phyloP scores from a whole-genome alignment of 441 rosid species.

The Aleurites moluccanus region DNA sequence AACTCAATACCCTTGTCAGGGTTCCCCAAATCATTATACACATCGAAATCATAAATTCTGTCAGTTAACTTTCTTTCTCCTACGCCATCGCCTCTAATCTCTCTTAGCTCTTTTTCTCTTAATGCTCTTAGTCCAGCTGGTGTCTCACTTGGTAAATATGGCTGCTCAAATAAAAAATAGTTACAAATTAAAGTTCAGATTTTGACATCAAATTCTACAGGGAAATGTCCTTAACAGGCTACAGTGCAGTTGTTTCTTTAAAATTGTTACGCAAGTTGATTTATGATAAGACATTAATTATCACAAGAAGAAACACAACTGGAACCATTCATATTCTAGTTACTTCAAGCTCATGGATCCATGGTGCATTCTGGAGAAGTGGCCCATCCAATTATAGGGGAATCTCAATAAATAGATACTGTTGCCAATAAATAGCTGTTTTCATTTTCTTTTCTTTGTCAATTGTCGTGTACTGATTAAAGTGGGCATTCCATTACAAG shows the following conservation, averaged over 20 bases:
- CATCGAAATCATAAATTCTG: slow-evolving; percentile 72
- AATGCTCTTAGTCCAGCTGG: slow-evolving; percentile 63
- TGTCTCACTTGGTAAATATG: slow-evolving; percentile 81
- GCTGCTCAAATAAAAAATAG: slow-evolving; percentile 45
- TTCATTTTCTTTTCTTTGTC: not conserved
- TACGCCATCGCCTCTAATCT: slow-evolving; percentile 64
- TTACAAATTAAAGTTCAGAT: slow-evolving; percentile 6
- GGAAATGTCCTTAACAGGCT: too few relatives aligned
- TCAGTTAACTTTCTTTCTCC: slow-evolving; percentile 80
- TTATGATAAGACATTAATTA: not conserved
- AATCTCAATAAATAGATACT: slow-evolving; percentile 15
- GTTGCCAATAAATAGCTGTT: not conserved
- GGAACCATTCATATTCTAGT: slow-evolving; percentile 13
- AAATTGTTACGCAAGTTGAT: not conserved
- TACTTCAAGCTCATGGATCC: slow-evolving; percentile 13
- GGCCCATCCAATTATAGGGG: slow-evolving; percentile 11
- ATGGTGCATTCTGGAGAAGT: slow-evolving; percentile 3
- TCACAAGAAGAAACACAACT: slow-evolving; percentile 6
- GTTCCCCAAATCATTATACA: slow-evolving; percentile 91
- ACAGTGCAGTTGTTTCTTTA: not conserved
- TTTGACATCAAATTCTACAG: too few relatives aligned
- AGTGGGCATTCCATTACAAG: not conserved
- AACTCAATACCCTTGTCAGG: slow-evolving; percentile 68
- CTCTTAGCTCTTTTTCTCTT: slow-evolving; percentile 68
- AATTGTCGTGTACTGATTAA: not conserved